Base-by-base conservation (phyloP, 768 basidiomycete species). In the Galerina sulciceps region DNA sequence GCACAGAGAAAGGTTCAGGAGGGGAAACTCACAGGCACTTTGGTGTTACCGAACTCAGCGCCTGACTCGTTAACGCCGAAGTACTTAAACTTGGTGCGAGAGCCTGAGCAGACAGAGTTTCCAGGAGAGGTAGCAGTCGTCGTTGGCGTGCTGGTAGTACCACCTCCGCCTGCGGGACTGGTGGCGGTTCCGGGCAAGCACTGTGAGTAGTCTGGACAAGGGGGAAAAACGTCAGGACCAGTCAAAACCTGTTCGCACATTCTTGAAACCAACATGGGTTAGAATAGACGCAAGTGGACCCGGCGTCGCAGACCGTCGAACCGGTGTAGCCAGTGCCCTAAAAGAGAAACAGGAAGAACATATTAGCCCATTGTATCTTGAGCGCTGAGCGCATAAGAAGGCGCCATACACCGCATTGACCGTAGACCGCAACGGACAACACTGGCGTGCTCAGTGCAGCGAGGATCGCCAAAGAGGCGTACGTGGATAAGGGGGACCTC, bases 51-150 rank as follows among this genome's bases (percentile, higher is more conserved):
- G 60, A 87, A 88, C 69, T 88, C 85, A 41, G 85, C 85, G 62
- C 85, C 84, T 50, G 83, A 81, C 68, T 87, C 71, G 71, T 84
- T 86, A 43, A 86, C 85, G 69, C 86, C 86, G 60, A 86, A 85
- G 75, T 71, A 85, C 66, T 79, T 75, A 79, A 88, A 86, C 68
- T 85, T 86, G 45, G 82, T 85, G 63, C 70, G 69, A 2, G 68
- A 62, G 17, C 77, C 76, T 14, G 78, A 67, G 70, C 80, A 81
- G 31, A 74, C 58, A 52, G 71, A 73, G 31, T 65, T 69, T 37
- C 50, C 61, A 3, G 67, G n/a, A 17, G 74, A 67, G 5, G 72
- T 67, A 15, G 70, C 57, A 0, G 74, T 64, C 10, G 56, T 53
- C 11, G 60, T 58, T 13, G 57, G 49, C 6, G 53, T 50, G 41